Percentiles rank a stretch among this genome's conserved stretches.
These are phyloP conservation scores for Coemansia sp. DNA, from an alignment of 192 early-diverging fungal genomes.

Conservation along the genomic window DNA sequence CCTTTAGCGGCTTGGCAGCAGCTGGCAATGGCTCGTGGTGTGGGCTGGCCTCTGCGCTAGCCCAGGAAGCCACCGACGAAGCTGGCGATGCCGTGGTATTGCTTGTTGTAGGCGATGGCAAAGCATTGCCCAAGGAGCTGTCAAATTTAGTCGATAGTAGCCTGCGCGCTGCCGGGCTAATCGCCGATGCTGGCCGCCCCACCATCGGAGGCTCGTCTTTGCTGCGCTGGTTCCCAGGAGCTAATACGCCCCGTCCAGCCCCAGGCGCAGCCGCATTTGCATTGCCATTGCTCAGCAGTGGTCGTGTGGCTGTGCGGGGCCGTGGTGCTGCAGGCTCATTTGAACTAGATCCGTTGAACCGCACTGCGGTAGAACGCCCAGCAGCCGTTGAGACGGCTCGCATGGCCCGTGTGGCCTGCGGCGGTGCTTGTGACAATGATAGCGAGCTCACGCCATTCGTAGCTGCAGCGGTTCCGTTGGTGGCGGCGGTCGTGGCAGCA, in stretches of 20 bases:
- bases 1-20: slow-evolving; percentile 38
- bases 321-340: not conserved
- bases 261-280: not conserved
- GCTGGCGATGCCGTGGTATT: slow-evolving; percentile 24
- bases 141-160: not conserved
- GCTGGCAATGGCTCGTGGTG: slow-evolving; percentile 49
- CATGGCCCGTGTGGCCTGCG: not conserved
- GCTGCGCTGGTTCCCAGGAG: not conserved
- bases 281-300: not conserved
- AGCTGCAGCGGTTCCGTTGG: not conserved
- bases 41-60: slow-evolving; percentile 37
- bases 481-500: slow-evolving; percentile 7
- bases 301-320: slow-evolving; percentile 7
- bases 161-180: slow-evolving; percentile 23
- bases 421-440: not conserved
- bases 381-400: not conserved
- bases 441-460: not conserved
- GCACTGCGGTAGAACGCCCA: slow-evolving; percentile 12
- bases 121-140: slow-evolving; percentile 14
- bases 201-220: not conserved
- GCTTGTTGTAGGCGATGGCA: slow-evolving; percentile 37
- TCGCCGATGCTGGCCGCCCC: not conserved
- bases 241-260: not conserved
- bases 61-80: slow-evolving; percentile 40
- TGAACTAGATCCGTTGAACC: slow-evolving; percentile 12